Evolutionary conservation across 768 basidiomycete species (phyloP).

Genomic region (Naematelia aurantialba): DNA sequence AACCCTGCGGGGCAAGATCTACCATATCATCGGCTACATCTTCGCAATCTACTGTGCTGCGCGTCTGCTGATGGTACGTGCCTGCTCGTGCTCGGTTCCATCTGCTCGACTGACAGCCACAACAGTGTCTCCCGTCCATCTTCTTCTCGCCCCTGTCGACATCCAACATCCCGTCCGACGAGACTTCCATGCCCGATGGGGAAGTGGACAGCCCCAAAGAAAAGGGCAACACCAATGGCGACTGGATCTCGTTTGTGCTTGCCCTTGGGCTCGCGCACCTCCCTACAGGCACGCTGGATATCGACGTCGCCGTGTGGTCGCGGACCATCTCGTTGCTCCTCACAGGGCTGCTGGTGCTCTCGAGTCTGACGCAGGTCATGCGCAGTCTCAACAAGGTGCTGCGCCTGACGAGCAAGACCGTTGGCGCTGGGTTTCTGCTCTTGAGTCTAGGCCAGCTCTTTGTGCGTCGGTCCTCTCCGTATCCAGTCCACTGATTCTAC

Average conservation of each 20-base stretch:
- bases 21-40: constrained; percentile 42
- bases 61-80: constrained; percentile 42
- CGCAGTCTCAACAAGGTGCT: constrained; percentile 41
- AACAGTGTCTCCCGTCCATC: constrained; percentile 43
- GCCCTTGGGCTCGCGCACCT: constrained; percentile 41
- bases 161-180: constrained; percentile 19
- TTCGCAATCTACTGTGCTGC: constrained; percentile 48
- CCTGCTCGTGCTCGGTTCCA: background rate
- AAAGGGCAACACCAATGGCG: constrained; percentile 47
- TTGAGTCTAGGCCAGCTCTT: constrained; percentile 46
- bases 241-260: constrained; percentile 50
- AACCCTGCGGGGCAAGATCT: constrained; percentile 38
- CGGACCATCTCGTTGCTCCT: constrained; percentile 46
- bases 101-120: background rate
- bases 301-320: constrained; percentile 42
- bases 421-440: constrained; percentile 46
- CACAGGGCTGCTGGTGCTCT: constrained; percentile 46
- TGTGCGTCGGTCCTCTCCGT: constrained; percentile 31
- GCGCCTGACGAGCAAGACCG: constrained; percentile 44
- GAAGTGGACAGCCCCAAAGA: constrained; percentile 7
- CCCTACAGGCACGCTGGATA: constrained; percentile 33
- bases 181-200: background rate
- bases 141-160: constrained; percentile 38
- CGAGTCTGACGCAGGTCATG: constrained; percentile 46
- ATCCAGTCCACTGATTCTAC: background rate